These are phyloP conservation scores for Eremochloa ophiuroides DNA, from an alignment of 176 grass and related monocot species.

Conservation along the genomic window DNA sequence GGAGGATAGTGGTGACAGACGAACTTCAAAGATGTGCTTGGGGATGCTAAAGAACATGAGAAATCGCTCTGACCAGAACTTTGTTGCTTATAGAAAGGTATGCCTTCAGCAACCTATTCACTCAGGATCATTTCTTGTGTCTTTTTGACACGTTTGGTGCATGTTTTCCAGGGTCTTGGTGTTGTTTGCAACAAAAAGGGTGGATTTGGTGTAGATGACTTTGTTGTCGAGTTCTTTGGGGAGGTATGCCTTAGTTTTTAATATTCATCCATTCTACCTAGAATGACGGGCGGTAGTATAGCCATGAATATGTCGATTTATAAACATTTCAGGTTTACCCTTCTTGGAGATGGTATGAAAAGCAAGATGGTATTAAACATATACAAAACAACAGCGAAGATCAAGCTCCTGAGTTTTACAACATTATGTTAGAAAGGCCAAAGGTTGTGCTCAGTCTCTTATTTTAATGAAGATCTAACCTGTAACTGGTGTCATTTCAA, in stretches of 20 bases:
- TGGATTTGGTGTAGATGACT: conserved; percentile 83
- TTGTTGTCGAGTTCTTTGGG: conserved; percentile 93
- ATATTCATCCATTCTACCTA: neutral
- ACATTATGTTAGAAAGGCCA: conserved; percentile 94
- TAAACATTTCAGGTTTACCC: conserved; percentile 74
- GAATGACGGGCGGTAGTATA: neutral
- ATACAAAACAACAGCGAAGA: conserved; percentile 94
- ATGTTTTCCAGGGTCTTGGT: conserved; percentile 78
- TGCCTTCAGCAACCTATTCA: neutral
- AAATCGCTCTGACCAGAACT: conserved; percentile 76
- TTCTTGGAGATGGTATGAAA: conserved; percentile 99
- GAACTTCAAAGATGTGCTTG: conserved; percentile 65
- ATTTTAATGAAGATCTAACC: conserved; percentile 17
- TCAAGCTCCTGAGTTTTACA: conserved; percentile 94
- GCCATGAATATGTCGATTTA: conserved; percentile 14
- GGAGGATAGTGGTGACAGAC: conserved; percentile 61
- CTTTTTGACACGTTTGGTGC: conserved; percentile 9
- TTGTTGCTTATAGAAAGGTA: conserved; percentile 98
- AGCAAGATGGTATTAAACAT: conserved; percentile 90
- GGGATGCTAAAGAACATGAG: conserved; percentile 72
- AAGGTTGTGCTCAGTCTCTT: conserved; percentile 49
- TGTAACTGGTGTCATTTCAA: neutral
- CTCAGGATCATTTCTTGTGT: conserved; percentile 12
- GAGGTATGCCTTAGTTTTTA: conserved; percentile 56
- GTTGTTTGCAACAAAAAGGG: conserved; percentile 94